Conservation (phyloP, 768 basidiomycete genomes). For the Pulveroboletus sp. region DNA sequence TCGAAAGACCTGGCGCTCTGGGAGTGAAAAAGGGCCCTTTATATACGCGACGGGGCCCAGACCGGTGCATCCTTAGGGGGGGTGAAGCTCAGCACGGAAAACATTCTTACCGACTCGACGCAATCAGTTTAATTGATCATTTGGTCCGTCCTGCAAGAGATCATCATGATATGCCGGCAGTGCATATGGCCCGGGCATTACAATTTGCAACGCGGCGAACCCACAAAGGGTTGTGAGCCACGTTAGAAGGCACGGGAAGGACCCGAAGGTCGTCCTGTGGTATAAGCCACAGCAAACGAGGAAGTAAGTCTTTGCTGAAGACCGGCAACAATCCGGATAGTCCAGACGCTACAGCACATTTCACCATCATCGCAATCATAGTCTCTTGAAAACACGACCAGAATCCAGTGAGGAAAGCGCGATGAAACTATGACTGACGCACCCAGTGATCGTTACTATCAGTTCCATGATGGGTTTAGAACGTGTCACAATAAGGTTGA, state of each 20-base stretch:
- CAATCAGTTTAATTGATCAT: slow-evolving; percentile 1
- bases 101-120: not conserved
- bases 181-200: not conserved
- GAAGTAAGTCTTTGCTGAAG: not conserved
- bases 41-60: slow-evolving; percentile 10
- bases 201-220: not conserved
- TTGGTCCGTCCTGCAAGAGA: slow-evolving; percentile 20
- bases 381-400: not conserved
- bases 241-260: slow-evolving; percentile 7
- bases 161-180: not conserved
- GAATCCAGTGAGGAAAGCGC: not conserved
- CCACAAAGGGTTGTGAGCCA: not conserved
- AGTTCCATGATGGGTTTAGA: not conserved
- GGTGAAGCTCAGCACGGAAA: not conserved
- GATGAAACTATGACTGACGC: not conserved
- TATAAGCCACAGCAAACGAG: not conserved
- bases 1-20: slow-evolving; percentile 12
- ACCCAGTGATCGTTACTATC: not conserved
- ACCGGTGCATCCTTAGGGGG: not conserved
- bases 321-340: not conserved
- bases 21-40: not conserved
- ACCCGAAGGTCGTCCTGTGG: slow-evolving; percentile 2
- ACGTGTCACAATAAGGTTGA: not conserved
- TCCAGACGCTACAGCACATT: not conserved
- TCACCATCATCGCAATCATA: not conserved